Conservation (phyloP, 805 yeast species). For the Lipomyces japonicus region DNA sequence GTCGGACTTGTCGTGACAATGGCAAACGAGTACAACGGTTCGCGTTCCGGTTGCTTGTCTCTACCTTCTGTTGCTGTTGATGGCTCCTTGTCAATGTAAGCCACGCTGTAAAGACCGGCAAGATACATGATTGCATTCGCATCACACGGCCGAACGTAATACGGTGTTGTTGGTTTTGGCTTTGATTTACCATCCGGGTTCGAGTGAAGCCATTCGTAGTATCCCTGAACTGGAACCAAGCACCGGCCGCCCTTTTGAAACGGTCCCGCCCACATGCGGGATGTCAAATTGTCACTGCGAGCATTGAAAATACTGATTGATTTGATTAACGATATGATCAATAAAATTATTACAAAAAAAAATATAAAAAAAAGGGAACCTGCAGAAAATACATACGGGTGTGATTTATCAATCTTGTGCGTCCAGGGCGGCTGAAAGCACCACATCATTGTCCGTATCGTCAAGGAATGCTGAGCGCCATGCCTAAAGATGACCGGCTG, state of each 20-base stretch:
- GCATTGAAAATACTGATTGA: slow-evolving; percentile 52
- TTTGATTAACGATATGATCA: neutral
- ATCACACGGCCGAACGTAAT: slow-evolving; percentile 56
- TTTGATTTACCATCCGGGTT: slow-evolving; percentile 18
- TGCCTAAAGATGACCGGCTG: slow-evolving; percentile 21
- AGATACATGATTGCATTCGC: slow-evolving; percentile 52
- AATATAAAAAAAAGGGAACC: neutral
- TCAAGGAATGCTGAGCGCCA: slow-evolving; percentile 27
- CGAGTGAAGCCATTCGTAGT: slow-evolving; percentile 69
- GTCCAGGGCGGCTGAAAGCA: slow-evolving; percentile 74
- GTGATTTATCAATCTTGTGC: slow-evolving; percentile 41
- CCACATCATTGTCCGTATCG: slow-evolving; percentile 61
- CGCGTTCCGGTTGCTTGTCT: neutral
- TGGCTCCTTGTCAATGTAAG: slow-evolving; percentile 31
- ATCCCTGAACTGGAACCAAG: slow-evolving; percentile 75
- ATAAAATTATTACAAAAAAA: neutral
- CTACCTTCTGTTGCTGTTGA: slow-evolving; percentile 26
- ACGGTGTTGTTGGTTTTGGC: slow-evolving; percentile 49
- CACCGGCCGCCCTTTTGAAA: slow-evolving; percentile 52
- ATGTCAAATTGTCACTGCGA: slow-evolving; percentile 55
- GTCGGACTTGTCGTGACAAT: slow-evolving; percentile 74
- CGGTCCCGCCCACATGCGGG: slow-evolving; percentile 56
- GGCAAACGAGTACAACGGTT: slow-evolving; percentile 15
- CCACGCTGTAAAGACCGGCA: slow-evolving; percentile 53
- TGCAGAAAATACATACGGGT: slow-evolving; percentile 13